Conservation (phyloP, 202 grass and related monocot genomes). For the Hordeum pubiflorum region DNA sequence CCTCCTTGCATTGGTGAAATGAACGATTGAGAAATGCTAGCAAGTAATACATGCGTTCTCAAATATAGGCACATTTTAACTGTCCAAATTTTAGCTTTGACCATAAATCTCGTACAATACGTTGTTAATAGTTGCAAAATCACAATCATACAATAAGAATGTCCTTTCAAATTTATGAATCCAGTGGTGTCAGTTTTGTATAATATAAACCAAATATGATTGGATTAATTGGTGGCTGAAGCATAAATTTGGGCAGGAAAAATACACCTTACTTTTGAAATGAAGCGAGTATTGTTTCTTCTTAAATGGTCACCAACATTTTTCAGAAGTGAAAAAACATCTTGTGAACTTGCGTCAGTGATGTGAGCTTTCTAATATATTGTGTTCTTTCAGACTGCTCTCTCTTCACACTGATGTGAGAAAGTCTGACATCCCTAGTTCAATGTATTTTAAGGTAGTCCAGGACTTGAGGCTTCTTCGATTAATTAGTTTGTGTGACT, state of each 20-base stretch:
- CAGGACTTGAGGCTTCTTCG: not conserved
- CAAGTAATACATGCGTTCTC: not conserved
- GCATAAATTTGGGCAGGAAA: not conserved
- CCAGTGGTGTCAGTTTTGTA: not conserved
- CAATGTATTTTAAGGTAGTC: slow-evolving; percentile 12
- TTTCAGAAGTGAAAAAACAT: slow-evolving; percentile 3
- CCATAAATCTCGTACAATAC: not conserved
- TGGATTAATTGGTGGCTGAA: not conserved
- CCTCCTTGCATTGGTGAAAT: slow-evolving; percentile 1
- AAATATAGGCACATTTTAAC: not conserved
- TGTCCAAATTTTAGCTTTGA: not conserved
- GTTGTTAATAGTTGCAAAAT: not conserved
- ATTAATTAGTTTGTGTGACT: not conserved
- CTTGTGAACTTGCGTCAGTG: slow-evolving; percentile 9
- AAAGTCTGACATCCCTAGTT: not conserved
- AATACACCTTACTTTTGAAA: not conserved
- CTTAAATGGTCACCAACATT: not conserved
- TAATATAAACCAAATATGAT: not conserved
- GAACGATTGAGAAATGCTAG: slow-evolving; percentile 11
- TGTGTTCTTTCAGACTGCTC: not conserved
- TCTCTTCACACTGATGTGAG: not conserved
- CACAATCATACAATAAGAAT: not conserved
- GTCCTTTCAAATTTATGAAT: not conserved
- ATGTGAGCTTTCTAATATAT: not conserved
- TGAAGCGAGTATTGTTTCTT: not conserved